Percentiles rank a stretch among this genome's conserved stretches.
Conservation (phyloP, 2,329 filamentous ascomycete genomes). For the Fusarium coffeatum region DNA sequence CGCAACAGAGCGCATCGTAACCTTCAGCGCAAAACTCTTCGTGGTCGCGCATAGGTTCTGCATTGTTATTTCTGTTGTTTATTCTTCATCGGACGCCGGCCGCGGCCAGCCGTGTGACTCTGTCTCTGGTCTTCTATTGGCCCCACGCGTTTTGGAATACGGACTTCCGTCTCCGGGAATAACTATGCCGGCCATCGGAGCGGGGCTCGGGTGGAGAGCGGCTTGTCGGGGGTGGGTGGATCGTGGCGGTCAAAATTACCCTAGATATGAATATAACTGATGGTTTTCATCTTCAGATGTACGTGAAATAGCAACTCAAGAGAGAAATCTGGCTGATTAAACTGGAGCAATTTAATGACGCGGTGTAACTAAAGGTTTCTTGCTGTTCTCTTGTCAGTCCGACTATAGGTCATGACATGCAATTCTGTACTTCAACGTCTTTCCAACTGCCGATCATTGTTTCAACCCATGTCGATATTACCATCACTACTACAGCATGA, state of each 20-base stretch:
- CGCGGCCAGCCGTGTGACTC: constrained; percentile 30
- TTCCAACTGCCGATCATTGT: not conserved
- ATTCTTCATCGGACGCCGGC: constrained; percentile 10
- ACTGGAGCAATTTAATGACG: fast-evolving
- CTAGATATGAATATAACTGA: constrained; percentile 8
- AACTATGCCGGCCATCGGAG: constrained; percentile 40
- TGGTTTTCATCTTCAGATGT: not conserved
- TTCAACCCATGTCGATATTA: not conserved
- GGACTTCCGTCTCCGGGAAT: constrained; percentile 29
- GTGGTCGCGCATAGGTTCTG: not conserved
- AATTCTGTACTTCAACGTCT: not conserved
- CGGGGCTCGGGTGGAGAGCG: constrained; percentile 12
- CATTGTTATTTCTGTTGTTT: constrained; percentile 31
- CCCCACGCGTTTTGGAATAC: constrained; percentile 2
- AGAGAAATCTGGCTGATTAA: not conserved
- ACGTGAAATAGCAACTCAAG: not conserved
- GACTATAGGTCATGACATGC: too few species aligned
- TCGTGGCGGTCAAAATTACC: constrained; percentile 11
- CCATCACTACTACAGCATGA: too few species aligned
- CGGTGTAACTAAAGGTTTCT: not conserved
- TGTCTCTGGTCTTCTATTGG: constrained; percentile 22
- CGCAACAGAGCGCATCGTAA: not conserved
- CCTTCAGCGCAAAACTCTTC: not conserved
- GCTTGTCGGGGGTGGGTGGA: constrained; percentile 19
- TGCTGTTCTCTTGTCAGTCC: not conserved